Evolutionary conservation across 805 yeast genomes (phyloP), one percentile per base, ranked within the genome.

Genomic region (Teunomyces funiuensis): DNA sequence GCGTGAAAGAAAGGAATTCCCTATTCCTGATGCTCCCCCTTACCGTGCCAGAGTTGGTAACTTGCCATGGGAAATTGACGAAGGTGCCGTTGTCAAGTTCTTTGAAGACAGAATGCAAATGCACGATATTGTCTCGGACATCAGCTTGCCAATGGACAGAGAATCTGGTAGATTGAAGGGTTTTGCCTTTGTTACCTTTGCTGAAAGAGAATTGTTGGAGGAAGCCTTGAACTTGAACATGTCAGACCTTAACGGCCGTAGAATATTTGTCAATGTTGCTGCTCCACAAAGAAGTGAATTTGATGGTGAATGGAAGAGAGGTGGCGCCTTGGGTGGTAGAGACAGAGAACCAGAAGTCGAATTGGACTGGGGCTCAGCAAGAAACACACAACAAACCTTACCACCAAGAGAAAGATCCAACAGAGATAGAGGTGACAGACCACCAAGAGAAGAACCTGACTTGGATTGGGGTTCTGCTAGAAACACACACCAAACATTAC

Each of bases 1-100:
- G 50, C 68, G 69, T 50, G 79, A 77, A 48, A 77, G 87, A 65
- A 74, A 71, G 47, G 90, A 84, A 59, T 85, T 69, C 53, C 96
- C 96, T 31, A 75, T 93, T 46, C 99, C 99, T 34, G 91, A 88
- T 54, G 76, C 69, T 39, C 89, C 97, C 14, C 99, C 99, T 41
- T 93, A 66, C 75, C 84, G 86, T 56, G 97, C 96, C n/a, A 80
- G 88, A 61, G 75, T 91, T 51, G 79, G 80, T 60, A 89, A 90
- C 69, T 78, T 93, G 58, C 88, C 96, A 45, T 85, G 86, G 82
- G 90, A 85, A 44, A 77, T 79, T 33, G 64, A 72, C 36, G 97
- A 91, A 63, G 80, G 73, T 27, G 77, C 73, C 40, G 71, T 85
- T 44, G 69, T 63, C 39, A 77, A 75, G 18, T 85, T 83, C 72